Evolutionary conservation across 2,329 filamentous ascomycete genomes (phyloP), one percentile per base, ranked within the genome.

Genomic region (Diaporthe citriasiana): DNA sequence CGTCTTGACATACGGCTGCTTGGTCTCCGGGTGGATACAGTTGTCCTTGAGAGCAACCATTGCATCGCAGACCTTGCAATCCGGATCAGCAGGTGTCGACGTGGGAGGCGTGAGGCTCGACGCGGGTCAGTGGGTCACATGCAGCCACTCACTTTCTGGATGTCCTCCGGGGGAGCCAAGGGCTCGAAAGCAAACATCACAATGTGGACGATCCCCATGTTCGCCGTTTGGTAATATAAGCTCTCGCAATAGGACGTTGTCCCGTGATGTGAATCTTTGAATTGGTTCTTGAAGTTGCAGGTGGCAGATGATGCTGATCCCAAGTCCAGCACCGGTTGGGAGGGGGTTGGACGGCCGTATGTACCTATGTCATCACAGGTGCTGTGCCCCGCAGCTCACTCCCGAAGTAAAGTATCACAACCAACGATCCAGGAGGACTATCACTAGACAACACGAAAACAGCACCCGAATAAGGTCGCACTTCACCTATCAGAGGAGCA

Each of bases 121-220:
- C 27, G 7, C 27, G 22, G 40, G 27, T 72, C 74, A 45, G 33
- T 4, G 53, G 7, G 53, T 13, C 17, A 12, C 7, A 63, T n/a
- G 38, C n/a, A 19, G 27, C 57, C 42, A 82, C 86, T 59, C 82
- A 93, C 92, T 78, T 89, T 86, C 77, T 89, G 84, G 10, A 93
- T 83, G 42, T 88, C 84, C 22, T 87, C 86, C 0, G 84, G 77
- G 1, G 84, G 83, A 1, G 85, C 81, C 0, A 84, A 83, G 0
- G 88, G 81, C 79, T 92, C 91, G 84, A 93, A 93, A 75, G 90
- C 86, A 78, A 94, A 92, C 35, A 93, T 84, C 4, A 94, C 92
- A 68, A 94, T 87, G 80, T 94, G 93, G n/a, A 89, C 84, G 77
- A 94, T 86, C 0, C 90, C 80, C 91, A 93, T 93, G 4, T 35